phyloP scores from a whole-genome alignment of 345 rosid species.

The Hypericum androsaemum region DNA sequence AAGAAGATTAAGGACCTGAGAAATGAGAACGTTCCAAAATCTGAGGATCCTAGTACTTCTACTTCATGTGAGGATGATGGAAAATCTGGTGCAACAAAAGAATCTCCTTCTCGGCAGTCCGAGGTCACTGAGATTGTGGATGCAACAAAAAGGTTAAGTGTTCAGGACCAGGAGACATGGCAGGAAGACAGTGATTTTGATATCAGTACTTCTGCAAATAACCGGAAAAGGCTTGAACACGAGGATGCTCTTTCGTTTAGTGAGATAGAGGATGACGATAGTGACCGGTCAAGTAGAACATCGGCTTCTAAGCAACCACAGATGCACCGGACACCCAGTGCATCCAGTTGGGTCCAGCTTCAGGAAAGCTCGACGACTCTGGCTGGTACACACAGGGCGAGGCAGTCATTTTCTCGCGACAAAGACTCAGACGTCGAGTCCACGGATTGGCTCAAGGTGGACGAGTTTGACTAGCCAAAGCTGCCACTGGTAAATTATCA shows the following conservation, averaged over 20 bases:
- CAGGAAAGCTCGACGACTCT: conserved; percentile 25
- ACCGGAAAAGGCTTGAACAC: conserved; percentile 19
- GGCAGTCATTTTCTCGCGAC: conserved; percentile 30
- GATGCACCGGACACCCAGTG: conserved; percentile 30
- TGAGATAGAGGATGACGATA: conserved; percentile 47
- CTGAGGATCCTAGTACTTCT: conserved; percentile 10
- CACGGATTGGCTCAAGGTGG: conserved; percentile 54
- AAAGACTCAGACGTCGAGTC: conserved; percentile 62
- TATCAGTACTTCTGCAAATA: conserved; percentile 15
- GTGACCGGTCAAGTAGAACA: conserved; percentile 22
- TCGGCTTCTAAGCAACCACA: conserved; percentile 14
- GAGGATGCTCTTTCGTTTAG: conserved; percentile 50
- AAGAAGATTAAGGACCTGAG: conserved; percentile 37
- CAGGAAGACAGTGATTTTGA: conserved; percentile 28
- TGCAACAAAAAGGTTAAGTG: conserved; percentile 21
- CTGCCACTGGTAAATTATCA: conserved; percentile 3
- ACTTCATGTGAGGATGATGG: conserved; percentile 17
- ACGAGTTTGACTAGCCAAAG: conserved; percentile 38
- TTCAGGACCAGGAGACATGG: conserved; percentile 30
- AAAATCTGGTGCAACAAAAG: conserved; percentile 10
- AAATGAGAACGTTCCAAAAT: conserved; percentile 16
- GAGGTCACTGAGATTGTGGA: conserved; percentile 19
- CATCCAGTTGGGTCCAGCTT: conserved; percentile 57
- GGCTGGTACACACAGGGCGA: conserved; percentile 16
- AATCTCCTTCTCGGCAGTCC: conserved; percentile 6